A percentile compares a stretch with the other conserved stretches of the same genome.
These are phyloP conservation scores for Parasarocladium wereldwijsianum DNA, from an alignment of 2,329 filamentous ascomycete genomes.

Conservation along the genomic window DNA sequence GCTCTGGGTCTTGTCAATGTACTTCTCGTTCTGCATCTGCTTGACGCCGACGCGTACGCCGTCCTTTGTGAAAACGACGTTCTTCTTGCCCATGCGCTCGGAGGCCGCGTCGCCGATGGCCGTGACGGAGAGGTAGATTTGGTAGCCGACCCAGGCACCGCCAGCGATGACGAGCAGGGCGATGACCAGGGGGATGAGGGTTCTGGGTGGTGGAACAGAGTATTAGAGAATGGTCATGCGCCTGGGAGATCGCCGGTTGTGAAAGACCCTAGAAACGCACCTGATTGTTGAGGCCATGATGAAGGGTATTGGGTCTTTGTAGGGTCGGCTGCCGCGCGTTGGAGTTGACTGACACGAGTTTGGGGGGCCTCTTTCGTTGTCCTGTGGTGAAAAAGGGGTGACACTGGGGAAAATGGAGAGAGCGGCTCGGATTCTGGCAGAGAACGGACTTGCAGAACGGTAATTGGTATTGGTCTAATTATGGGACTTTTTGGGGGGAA, in stretches of 20 bases:
- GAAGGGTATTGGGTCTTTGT: too few relatives aligned
- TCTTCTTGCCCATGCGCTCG: constrained; percentile 59
- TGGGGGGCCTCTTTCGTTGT: too few relatives aligned
- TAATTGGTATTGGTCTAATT: too few relatives aligned
- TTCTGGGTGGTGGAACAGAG: constrained; percentile 19
- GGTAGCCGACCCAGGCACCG: constrained; percentile 53
- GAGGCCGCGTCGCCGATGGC: constrained; percentile 52
- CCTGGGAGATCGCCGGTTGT: not conserved
- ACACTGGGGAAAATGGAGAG: too few relatives aligned
- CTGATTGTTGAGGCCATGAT: constrained; percentile 8
- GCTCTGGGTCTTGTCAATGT: constrained; percentile 60
- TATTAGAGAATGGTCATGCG: constrained; percentile 4
- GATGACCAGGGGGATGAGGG: constrained; percentile 53
- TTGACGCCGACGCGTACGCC: constrained; percentile 59
- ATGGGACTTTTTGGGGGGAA: too few relatives aligned
- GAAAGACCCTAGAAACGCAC: constrained; percentile 7
- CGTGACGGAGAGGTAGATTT: constrained; percentile 53
- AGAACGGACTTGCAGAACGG: too few relatives aligned
- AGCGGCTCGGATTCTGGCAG: too few relatives aligned
- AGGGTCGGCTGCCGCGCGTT: too few relatives aligned
- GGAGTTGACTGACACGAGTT: too few relatives aligned
- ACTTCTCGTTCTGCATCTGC: constrained; percentile 52
- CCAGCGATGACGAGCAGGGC: constrained; percentile 47
- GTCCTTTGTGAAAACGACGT: constrained; percentile 62
- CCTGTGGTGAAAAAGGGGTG: too few relatives aligned